A percentile compares a stretch with the other conserved stretches of the same genome.
Evolutionary conservation across 345 rosid genomes (phyloP).

Genomic region (Noccaea caerulescens): DNA sequence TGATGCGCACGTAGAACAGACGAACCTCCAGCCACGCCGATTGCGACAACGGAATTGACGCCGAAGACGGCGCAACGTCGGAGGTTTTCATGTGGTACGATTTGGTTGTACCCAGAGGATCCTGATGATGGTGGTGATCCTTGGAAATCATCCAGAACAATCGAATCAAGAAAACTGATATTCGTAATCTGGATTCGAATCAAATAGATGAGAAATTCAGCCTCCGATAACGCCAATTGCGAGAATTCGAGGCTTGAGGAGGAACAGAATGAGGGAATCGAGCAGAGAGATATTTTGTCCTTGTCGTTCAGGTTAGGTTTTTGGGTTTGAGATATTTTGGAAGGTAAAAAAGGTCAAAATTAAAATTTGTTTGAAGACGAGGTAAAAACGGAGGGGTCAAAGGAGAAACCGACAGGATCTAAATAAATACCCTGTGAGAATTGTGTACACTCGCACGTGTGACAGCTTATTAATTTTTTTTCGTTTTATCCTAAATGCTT

Average conservation of each 20-base stretch:
- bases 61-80: conserved; percentile 42
- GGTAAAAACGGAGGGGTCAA: conserved; percentile 42
- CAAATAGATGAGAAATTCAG: not conserved
- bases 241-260: conserved; percentile 5
- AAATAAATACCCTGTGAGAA: not conserved
- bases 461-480: not conserved
- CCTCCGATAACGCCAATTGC: not conserved
- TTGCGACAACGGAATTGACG: conserved; percentile 34
- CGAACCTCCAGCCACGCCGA: conserved; percentile 88
- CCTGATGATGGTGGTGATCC: conserved; percentile 43
- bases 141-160: conserved; percentile 34
- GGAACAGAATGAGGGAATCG: not conserved
- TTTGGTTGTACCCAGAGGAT: conserved; percentile 42
- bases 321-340: conserved; percentile 37
- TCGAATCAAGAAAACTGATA: conserved; percentile 15
- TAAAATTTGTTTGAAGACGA: conserved; percentile 27
- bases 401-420: conserved; percentile 33
- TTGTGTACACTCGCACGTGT: conserved; percentile 33
- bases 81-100: conserved; percentile 46
- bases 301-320: conserved; percentile 26
- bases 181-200: not conserved
- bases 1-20: conserved; percentile 77
- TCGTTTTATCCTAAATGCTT: not conserved
- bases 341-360: conserved; percentile 15
- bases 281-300: not conserved